phyloP scores from a whole-genome alignment of 129 eudicot species.

The Oenanthe sinensis region DNA sequence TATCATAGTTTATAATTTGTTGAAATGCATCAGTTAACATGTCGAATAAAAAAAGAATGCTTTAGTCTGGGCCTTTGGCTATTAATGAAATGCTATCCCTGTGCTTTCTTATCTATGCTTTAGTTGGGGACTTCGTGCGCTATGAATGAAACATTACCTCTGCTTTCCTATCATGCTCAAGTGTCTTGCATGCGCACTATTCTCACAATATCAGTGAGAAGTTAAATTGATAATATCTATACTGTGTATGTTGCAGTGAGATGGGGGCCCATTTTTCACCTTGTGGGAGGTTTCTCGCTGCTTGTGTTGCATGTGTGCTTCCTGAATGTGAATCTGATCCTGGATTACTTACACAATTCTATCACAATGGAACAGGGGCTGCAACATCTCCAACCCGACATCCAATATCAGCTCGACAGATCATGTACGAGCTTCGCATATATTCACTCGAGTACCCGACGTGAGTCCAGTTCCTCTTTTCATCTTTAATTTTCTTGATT shows the following conservation, averaged over 20 bases:
- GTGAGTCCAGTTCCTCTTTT: conserved; percentile 18
- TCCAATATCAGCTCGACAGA: conserved; percentile 56
- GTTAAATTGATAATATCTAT: not conserved
- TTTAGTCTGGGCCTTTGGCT: not conserved
- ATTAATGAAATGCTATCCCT: not conserved
- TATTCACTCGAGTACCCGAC: conserved; percentile 59
- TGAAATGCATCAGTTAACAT: not conserved
- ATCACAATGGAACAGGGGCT: conserved; percentile 39
- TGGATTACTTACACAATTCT: conserved; percentile 33
- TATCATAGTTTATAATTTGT: not conserved
- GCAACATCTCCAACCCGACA: conserved; percentile 75
- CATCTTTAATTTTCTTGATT: not conserved
- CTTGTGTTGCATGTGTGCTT: conserved; percentile 67
- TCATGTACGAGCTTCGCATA: conserved; percentile 61
- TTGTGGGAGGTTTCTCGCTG: conserved; percentile 70
- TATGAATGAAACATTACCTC: not conserved
- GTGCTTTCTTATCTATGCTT: not conserved
- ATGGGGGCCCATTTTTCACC: conserved; percentile 88
- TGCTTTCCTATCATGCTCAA: not conserved
- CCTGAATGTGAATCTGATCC: conserved; percentile 49
- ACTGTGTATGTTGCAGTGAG: conserved; percentile 34
- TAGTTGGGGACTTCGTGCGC: not conserved
- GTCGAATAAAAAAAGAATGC: not conserved
- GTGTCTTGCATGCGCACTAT: not conserved
- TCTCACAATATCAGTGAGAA: not conserved